A percentile compares a stretch with the other conserved stretches of the same genome.
Evolutionary conservation across 2,329 filamentous ascomycete species (phyloP).

Genomic region (Sporothrix humicola): DNA sequence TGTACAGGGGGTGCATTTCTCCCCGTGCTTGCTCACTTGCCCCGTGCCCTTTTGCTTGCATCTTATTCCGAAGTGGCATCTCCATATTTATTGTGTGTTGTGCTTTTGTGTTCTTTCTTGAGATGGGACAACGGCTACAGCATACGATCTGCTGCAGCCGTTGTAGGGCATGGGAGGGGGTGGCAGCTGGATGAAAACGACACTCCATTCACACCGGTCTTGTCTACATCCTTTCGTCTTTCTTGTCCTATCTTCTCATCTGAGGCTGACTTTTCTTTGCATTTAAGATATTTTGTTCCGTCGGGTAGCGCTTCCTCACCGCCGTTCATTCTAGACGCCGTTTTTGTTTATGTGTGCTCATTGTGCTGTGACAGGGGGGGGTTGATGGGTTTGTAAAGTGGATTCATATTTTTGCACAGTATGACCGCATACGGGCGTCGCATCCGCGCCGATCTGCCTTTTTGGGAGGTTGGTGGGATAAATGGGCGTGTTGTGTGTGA

Average conservation of each 20-base stretch:
- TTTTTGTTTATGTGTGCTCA: neutral
- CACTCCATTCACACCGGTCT: neutral
- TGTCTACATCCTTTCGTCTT: neutral
- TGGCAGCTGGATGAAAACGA: neutral
- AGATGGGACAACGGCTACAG: neutral
- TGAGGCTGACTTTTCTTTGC: neutral
- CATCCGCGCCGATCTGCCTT: slow-evolving; percentile 13
- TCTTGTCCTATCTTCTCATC: neutral
- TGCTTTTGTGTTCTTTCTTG: too few relatives aligned
- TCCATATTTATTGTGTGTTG: neutral
- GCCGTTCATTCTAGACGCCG: slow-evolving; percentile 7
- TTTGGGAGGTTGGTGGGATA: neutral
- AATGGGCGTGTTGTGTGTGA: neutral
- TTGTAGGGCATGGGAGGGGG: neutral
- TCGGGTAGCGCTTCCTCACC: neutral
- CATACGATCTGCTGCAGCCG: slow-evolving; percentile 1
- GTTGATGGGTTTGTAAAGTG: neutral
- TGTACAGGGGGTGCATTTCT: neutral
- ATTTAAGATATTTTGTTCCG: too few relatives aligned
- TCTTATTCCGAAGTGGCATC: too few relatives aligned
- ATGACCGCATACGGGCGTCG: slow-evolving; percentile 23
- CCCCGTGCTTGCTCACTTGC: neutral
- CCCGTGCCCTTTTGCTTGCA: neutral
- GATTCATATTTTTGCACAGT: neutral
- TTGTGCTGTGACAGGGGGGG: neutral